Conservation (phyloP, 371 early-diverging fungal species). For the Rhizopus microsporus region DNA sequence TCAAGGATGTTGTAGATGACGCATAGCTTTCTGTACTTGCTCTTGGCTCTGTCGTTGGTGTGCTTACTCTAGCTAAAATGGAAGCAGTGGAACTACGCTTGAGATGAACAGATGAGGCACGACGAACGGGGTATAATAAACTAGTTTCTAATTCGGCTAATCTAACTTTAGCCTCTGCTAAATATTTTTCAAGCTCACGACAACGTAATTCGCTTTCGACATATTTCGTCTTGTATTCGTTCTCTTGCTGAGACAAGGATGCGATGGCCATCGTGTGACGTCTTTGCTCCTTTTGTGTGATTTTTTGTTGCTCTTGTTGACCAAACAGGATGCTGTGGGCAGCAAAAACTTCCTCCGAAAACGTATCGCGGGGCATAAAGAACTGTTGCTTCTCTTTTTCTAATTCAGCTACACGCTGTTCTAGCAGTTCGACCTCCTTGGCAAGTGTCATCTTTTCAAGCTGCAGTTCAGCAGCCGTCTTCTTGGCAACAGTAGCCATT, state of each 20-base stretch:
- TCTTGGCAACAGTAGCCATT: constrained; percentile 42
- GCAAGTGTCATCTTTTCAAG: constrained; percentile 37
- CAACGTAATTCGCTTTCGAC: constrained; percentile 50
- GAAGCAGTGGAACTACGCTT: constrained; percentile 35
- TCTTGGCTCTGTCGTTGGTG: constrained; percentile 30
- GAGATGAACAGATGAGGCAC: constrained; percentile 18
- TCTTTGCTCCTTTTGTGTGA: constrained; percentile 13
- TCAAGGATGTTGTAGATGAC: constrained; percentile 36
- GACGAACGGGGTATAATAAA: constrained; percentile 13
- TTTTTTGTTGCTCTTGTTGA: constrained; percentile 6
- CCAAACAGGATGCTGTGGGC: constrained; percentile 43
- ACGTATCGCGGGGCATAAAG: constrained; percentile 41
- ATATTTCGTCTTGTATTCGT: constrained; percentile 38
- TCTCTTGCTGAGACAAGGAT: constrained; percentile 2
- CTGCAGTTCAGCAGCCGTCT: constrained; percentile 42
- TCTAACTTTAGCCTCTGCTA: constrained; percentile 52
- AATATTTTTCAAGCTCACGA: constrained; percentile 49
- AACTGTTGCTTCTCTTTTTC: constrained; percentile 46
- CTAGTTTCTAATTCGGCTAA: constrained; percentile 45
- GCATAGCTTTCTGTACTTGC: constrained; percentile 44
- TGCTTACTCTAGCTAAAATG: constrained; percentile 30
- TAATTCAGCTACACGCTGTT: constrained; percentile 24
- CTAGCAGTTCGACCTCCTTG: constrained; percentile 36
- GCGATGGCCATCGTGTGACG: constrained; percentile 18
- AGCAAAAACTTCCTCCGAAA: constrained; percentile 52